Evolutionary conservation across 148 eudicot genomes (phyloP), one percentile per base, ranked within the genome.

Genomic region (Amaranthus cruentus): DNA sequence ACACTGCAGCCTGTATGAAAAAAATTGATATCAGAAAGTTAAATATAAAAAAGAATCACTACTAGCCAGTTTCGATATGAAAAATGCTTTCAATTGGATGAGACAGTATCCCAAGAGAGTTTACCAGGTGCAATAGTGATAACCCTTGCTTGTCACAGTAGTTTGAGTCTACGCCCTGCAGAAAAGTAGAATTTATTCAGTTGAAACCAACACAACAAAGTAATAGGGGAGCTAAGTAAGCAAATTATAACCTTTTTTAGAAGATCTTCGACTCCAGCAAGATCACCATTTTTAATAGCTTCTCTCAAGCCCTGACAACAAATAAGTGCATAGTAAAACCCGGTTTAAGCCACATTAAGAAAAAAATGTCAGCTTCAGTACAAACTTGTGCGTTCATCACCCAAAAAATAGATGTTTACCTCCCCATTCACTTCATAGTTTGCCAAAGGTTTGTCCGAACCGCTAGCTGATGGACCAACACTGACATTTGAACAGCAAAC

Each of bases 121-220:
- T 76, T 84, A 90, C 96, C 92, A 90, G 81, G 80, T 90, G 96
- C 66, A 90, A 81, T 72, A 90, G 75, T 66, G 90, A 87, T 58
- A 88, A 81, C 57, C 92, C 92, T 85, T 88, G 96, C 78, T 87
- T 90, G 84, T 90, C 96, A 75, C 85, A 78, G 73, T 87, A 90
- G 79, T 90, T 90, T 69, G 96, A 85, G 79, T 90, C 96, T 69
- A 90, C 96, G 48, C 92, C 96, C 96, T 90, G 81, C 70, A 57
- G 78, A 75, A n/a, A 72, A 72, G 51, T 53, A 55, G 55, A 48
- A 42, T 50, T 68, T 6, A 4, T 56, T 83, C 64, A 79, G 77
- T 46, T 28, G 64, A 71, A 67, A 71, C 54, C 71, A 67, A 59
- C 38, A 61, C 51, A 63, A 21, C 21, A 72, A 72, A 76, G 70